Evolutionary conservation across 495 filamentous ascomycete species (phyloP).

Genomic region (Penicillium nucicola): DNA sequence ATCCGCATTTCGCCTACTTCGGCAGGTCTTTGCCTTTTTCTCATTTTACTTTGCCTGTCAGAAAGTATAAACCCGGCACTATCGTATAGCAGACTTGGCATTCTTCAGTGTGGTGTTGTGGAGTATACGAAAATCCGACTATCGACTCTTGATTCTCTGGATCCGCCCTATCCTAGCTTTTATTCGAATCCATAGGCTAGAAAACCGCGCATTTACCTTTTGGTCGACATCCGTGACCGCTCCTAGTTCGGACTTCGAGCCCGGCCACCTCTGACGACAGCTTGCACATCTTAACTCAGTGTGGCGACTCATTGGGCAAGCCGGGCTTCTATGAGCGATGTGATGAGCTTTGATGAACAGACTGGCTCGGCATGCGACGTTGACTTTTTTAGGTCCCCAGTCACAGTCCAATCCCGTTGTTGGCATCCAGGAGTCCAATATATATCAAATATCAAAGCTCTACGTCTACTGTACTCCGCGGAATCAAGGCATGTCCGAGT

Average conservation of each 20-base stretch:
- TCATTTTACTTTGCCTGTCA: neutral
- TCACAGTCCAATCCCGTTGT: no score
- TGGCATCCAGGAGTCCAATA: neutral
- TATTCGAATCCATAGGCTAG: no score
- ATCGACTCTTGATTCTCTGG: no score
- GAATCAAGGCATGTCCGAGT: no score
- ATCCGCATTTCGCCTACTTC: neutral
- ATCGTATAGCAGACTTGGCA: neutral
- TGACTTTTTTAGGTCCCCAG: no score
- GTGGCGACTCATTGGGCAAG: neutral
- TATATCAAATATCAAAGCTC: neutral
- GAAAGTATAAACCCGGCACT: constrained; percentile 1
- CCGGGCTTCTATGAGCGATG: neutral
- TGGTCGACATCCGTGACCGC: no score
- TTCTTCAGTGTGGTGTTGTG: neutral
- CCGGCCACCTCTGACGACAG: neutral
- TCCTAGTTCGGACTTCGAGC: no score
- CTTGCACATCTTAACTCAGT: constrained; percentile 6
- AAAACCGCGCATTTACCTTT: no score
- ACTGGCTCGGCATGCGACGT: no score
- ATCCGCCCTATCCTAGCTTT: no score
- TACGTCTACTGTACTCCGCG: neutral
- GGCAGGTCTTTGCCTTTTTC: neutral
- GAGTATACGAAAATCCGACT: neutral
- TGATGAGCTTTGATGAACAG: no score